Conservation (phyloP, 768 basidiomycete genomes). For the Pulveroboletus ravenelii region DNA sequence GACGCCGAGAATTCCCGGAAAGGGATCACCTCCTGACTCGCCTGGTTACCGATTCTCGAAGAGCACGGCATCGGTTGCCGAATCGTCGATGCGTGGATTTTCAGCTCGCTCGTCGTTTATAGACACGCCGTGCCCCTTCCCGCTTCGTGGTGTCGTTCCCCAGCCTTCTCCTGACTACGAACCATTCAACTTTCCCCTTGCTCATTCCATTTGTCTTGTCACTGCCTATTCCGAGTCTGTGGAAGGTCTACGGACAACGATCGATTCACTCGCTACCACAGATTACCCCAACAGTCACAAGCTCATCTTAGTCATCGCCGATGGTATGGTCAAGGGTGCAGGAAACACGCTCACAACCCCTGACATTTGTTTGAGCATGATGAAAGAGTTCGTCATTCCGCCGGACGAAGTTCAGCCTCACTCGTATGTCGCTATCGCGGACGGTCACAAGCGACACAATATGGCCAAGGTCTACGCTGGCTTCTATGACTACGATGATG, state of each 20-base stretch:
- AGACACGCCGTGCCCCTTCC: slow-evolving; percentile 88
- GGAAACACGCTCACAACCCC: slow-evolving; percentile 89
- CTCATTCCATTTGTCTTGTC: slow-evolving; percentile 91
- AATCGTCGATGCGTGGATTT: slow-evolving; percentile 29
- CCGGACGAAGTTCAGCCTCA: slow-evolving; percentile 85
- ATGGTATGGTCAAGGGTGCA: slow-evolving; percentile 97
- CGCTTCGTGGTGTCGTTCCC: slow-evolving; percentile 81
- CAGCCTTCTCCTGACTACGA: slow-evolving; percentile 90
- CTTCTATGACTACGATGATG: slow-evolving; percentile 92
- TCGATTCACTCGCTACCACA: slow-evolving; percentile 97
- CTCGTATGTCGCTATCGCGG: slow-evolving; percentile 97
- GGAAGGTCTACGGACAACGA: slow-evolving; percentile 92
- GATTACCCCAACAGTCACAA: slow-evolving; percentile 99
- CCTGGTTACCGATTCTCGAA: slow-evolving; percentile 69
- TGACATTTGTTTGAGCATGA: slow-evolving; percentile 92
- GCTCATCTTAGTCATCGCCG: slow-evolving; percentile 89
- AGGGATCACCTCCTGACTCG: slow-evolving; percentile 69
- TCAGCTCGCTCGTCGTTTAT: slow-evolving; percentile 47
- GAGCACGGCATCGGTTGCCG: slow-evolving; percentile 73
- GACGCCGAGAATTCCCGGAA: slow-evolving; percentile 33
- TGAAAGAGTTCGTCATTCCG: slow-evolving; percentile 86
- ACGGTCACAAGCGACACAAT: slow-evolving; percentile 99
- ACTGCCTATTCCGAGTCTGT: slow-evolving; percentile 98
- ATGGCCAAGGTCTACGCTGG: slow-evolving; percentile 99
- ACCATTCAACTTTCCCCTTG: slow-evolving; percentile 94